phyloP scores from a whole-genome alignment of 768 basidiomycete species.

The Boletus huronensis region DNA sequence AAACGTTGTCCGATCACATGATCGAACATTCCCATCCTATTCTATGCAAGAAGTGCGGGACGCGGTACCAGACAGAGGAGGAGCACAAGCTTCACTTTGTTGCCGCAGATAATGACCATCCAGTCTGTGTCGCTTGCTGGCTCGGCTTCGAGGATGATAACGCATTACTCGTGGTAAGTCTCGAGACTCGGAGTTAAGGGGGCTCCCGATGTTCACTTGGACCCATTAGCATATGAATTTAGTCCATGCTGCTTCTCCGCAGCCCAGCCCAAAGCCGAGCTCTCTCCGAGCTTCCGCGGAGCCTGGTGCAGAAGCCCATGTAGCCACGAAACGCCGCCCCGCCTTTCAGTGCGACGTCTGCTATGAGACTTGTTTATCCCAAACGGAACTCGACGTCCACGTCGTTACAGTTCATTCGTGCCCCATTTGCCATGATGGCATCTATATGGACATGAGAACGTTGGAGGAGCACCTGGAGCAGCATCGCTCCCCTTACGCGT shows the following conservation, averaged over 20 bases:
- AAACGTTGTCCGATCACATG: conserved; percentile 28
- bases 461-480: conserved; percentile 31
- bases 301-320: conserved; percentile 3
- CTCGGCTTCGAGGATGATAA: conserved; percentile 36
- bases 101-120: conserved; percentile 36
- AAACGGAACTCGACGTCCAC: conserved; percentile 30
- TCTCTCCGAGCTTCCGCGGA: conserved; percentile 11
- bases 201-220: conserved; percentile 9
- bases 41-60: conserved; percentile 28
- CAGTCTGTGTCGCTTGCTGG: conserved; percentile 33
- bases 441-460: conserved; percentile 21
- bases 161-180: conserved; percentile 29
- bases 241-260: conserved; percentile 14
- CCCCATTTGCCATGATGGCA: conserved; percentile 32
- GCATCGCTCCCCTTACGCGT: conserved; percentile 27
- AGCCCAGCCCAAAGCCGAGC: conserved; percentile 9
- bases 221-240: conserved; percentile 17
- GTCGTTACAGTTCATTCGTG: conserved; percentile 31
- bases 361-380: conserved; percentile 20
- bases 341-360: conserved; percentile 24
- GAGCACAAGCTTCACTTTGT: conserved; percentile 37
- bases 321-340: background rate
- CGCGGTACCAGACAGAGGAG: conserved; percentile 35
- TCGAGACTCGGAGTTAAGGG: conserved; percentile 1
- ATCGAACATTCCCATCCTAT: conserved; percentile 27